phyloP scores from a whole-genome alignment of 768 basidiomycete species.

The Amyloporia xantha region DNA sequence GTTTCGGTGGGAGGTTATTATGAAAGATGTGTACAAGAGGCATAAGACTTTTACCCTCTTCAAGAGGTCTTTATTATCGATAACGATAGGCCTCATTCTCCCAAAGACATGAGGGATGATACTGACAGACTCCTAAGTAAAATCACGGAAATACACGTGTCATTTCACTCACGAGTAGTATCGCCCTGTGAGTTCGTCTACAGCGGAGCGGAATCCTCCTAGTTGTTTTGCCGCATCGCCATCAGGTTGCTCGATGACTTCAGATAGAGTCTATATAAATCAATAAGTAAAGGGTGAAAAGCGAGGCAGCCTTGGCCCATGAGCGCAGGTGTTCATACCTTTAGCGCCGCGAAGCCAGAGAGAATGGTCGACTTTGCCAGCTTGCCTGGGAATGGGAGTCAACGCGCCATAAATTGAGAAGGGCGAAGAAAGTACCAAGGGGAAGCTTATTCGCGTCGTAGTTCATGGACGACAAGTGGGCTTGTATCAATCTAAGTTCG shows the following conservation, averaged over 20 bases:
- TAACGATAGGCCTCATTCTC: conserved; percentile 38
- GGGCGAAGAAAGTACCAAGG: conserved; percentile 32
- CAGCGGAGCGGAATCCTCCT: conserved; percentile 35
- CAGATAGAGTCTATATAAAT: conserved; percentile 19
- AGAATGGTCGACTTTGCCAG: conserved; percentile 55
- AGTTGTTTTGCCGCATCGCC: conserved; percentile 31
- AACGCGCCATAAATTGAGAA: neutral
- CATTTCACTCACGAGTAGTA: conserved; percentile 48
- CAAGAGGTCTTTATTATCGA: conserved; percentile 31
- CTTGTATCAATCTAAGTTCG: conserved; percentile 37
- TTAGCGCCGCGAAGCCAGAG: conserved; percentile 51
- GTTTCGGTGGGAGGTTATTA: neutral
- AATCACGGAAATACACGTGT: neutral
- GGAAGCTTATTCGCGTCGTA: conserved; percentile 62
- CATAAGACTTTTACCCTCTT: conserved; percentile 41
- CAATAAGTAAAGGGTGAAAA: too few species aligned
- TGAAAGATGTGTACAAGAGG: too few species aligned
- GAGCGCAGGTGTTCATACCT: conserved; percentile 27
- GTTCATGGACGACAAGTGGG: conserved; percentile 53
- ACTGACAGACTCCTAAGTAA: conserved; percentile 16
- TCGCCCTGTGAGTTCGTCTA: conserved; percentile 38
- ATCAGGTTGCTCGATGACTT: conserved; percentile 43
- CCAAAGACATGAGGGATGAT: conserved; percentile 63
- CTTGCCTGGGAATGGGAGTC: conserved; percentile 35
- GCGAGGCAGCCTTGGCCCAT: too few species aligned